Evolutionary conservation across 129 eudicot species (phyloP).

Genomic region (Chrysanthemum seticuspe): DNA sequence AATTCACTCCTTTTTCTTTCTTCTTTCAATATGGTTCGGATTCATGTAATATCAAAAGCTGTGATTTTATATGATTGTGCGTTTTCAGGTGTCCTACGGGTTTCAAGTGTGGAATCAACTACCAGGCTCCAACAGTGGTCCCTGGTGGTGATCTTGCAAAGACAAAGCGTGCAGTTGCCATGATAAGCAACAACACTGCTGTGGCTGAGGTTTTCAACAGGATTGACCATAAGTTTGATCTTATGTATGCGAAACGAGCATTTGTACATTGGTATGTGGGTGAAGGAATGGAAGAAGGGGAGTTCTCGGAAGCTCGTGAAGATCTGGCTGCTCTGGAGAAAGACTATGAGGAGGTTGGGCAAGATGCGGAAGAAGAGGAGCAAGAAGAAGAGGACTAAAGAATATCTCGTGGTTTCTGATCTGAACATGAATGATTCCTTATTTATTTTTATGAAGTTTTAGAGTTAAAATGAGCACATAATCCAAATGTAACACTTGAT

Average conservation of each 20-base stretch:
- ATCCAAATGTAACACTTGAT: no score
- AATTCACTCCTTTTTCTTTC: not conserved
- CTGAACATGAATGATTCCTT: not conserved
- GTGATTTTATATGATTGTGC: not conserved
- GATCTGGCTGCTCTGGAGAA: slow-evolving; percentile 29
- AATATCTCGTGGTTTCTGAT: not conserved
- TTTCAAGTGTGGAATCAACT: slow-evolving; percentile 27
- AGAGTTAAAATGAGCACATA: not conserved
- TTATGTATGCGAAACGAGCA: slow-evolving; percentile 27
- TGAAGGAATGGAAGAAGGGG: slow-evolving; percentile 32
- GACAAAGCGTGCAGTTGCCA: slow-evolving; percentile 22
- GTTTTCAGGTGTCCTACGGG: slow-evolving; percentile 26
- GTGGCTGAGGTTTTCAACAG: slow-evolving; percentile 23
- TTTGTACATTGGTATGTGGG: slow-evolving; percentile 31
- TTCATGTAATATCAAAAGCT: not conserved
- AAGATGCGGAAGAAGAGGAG: slow-evolving; percentile 15
- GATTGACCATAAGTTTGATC: slow-evolving; percentile 31
- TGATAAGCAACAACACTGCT: slow-evolving; percentile 32
- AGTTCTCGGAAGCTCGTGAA: slow-evolving; percentile 28
- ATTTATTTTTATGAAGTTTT: not conserved
- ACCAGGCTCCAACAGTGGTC: slow-evolving; percentile 23
- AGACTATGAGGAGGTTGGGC: slow-evolving; percentile 27
- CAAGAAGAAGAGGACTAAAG: slow-evolving; percentile 15
- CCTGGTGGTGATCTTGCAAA: slow-evolving; percentile 32
- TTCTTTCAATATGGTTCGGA: not conserved